A percentile compares a stretch with the other conserved stretches of the same genome.
These are phyloP conservation scores for Neurospora sp. DNA, from an alignment of 495 filamentous ascomycete species.

Conservation along the genomic window DNA sequence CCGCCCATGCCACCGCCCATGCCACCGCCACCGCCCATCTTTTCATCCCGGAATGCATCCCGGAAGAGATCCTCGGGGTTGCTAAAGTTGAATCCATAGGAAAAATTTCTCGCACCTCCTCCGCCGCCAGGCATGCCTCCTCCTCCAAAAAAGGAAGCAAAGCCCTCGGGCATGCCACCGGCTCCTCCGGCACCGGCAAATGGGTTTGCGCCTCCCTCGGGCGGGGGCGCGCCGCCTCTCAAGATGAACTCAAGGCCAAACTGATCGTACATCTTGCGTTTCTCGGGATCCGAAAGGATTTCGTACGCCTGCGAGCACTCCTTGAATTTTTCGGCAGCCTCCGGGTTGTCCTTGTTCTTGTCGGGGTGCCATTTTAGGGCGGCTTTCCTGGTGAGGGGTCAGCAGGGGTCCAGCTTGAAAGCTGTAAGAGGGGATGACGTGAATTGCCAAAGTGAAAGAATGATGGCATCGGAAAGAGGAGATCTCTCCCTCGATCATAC, in stretches of 20 bases:
- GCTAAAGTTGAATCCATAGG: slow-evolving; percentile 63
- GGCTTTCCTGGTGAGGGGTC: slow-evolving; percentile 50
- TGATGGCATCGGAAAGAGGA: not conserved
- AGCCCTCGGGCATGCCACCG: slow-evolving; percentile 25
- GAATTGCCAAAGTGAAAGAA: not conserved
- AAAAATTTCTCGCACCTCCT: slow-evolving; percentile 48
- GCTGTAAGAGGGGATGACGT: not conserved
- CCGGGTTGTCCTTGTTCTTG: slow-evolving; percentile 89
- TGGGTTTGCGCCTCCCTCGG: slow-evolving; percentile 37
- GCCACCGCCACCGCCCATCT: slow-evolving; percentile 14
- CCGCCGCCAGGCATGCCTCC: slow-evolving; percentile 13
- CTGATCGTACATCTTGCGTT: slow-evolving; percentile 91
- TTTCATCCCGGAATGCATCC: slow-evolving; percentile 58
- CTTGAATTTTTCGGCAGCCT: slow-evolving; percentile 83
- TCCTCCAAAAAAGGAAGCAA: slow-evolving; percentile 17
- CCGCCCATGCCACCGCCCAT: slow-evolving; percentile 27
- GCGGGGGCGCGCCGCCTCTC: slow-evolving; percentile 58
- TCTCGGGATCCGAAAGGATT: slow-evolving; percentile 93
- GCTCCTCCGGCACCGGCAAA: slow-evolving; percentile 38
- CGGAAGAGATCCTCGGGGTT: slow-evolving; percentile 76
- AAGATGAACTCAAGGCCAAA: slow-evolving; percentile 89
- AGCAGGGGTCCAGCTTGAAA: slow-evolving; percentile 4
- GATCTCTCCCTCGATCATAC: not conserved
- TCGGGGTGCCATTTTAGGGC: slow-evolving; percentile 93
- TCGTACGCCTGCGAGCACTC: slow-evolving; percentile 96